Evolutionary conservation across 495 filamentous ascomycete species (phyloP), one percentile per base, ranked within the genome.

Genomic region (Hypoxylon fragiforme): DNA sequence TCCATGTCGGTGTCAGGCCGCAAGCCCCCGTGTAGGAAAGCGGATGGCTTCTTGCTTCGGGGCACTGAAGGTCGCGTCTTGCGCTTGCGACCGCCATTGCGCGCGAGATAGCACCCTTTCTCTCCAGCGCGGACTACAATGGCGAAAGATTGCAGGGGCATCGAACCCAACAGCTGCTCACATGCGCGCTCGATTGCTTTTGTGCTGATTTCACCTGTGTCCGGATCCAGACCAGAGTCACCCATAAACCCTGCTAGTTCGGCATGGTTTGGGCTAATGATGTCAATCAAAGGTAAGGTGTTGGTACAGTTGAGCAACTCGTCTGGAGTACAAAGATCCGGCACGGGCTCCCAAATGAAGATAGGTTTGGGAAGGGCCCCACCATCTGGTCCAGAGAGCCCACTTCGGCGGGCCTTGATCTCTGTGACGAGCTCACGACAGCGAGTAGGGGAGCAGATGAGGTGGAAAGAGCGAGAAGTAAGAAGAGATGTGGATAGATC

Each of bases 311-410:
- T 86, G 1, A 84, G 73, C 41, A 91, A 76, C 68, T 97, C 84
- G 52, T 83, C 80, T 0, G 90, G 88, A 0, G 77, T 83, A 66
- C 94, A 97, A 1, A 88, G 80, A 65, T 95, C 90, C 8, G 95
- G 94, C 2, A 96, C 86, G 3, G 94, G 94, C 66, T 98, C 94
- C 94, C 94, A 98, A 31, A 97, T 82, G 67, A 97, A 86, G 9
- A 94, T 66, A 1, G 89, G 91, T 21, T 77, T 77, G 5, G 42
- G 60, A 18, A 60, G 57, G 24, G 50, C 52, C 45, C 51, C 43
- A 31, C 49, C 54, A 9, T 60, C 38, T 2, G 48, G 22, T 2
- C 24, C 37, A 3, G 50, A 54, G 1, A 66, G 45, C 15, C 69
- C 70, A 45, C 77, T 62, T 21, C 71, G 77, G 15, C 74, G 72